Evolutionary conservation across 129 eudicot species (phyloP).

Genomic region (Helianthus annuus): DNA sequence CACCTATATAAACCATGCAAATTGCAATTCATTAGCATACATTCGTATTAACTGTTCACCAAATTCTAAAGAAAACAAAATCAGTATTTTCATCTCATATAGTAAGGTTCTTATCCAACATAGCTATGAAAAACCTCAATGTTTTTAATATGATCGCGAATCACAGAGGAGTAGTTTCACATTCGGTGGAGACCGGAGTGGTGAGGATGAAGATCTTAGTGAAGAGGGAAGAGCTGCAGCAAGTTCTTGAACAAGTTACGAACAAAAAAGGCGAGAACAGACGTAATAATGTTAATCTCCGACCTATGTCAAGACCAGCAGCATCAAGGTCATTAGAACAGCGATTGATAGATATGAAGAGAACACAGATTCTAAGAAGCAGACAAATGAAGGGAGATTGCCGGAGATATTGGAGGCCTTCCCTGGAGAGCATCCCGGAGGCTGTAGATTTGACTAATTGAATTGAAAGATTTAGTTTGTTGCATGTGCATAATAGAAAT

Average conservation of each 20-base stretch:
- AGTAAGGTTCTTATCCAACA: neutral
- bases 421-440: conserved; percentile 38
- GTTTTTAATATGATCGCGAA: neutral
- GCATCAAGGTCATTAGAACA: conserved; percentile 21
- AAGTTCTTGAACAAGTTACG: conserved; percentile 31
- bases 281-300: neutral
- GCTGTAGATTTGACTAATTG: neutral
- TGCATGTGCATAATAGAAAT: neutral
- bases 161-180: conserved; percentile 31
- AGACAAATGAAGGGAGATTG: conserved; percentile 8
- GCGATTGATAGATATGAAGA: conserved; percentile 27
- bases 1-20: conserved; percentile 3
- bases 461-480: neutral
- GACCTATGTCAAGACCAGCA: neutral
- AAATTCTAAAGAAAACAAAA: neutral
- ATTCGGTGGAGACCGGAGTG: conserved; percentile 12
- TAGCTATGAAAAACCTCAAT: conserved; percentile 16
- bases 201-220: conserved; percentile 37
- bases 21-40: neutral
- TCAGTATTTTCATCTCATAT: neutral
- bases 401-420: conserved; percentile 26
- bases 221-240: conserved; percentile 28
- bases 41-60: neutral
- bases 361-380: conserved; percentile 1
- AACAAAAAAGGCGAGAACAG: neutral